Evolutionary conservation across 2,329 filamentous ascomycete genomes (phyloP).

Genomic region (Colletotrichum sp.): DNA sequence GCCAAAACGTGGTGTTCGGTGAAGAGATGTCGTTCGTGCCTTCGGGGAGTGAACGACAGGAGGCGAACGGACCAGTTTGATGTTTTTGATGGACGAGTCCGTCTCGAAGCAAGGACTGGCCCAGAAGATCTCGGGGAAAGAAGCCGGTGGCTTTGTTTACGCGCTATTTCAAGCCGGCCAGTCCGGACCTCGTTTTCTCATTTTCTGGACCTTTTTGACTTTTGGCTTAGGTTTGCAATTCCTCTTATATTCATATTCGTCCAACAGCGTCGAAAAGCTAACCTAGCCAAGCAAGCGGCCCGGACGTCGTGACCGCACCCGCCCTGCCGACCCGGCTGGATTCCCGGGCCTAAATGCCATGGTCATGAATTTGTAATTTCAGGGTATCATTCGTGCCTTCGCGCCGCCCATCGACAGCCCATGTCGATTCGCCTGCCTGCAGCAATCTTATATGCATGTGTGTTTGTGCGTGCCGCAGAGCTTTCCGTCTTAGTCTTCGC

Average conservation of each 20-base stretch:
- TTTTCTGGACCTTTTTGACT: background rate
- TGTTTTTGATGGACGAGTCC: background rate
- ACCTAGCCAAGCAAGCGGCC: background rate
- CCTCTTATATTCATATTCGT: background rate
- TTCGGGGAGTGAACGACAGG: background rate
- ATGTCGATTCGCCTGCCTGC: background rate
- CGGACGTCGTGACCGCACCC: background rate
- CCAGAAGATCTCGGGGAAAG: background rate
- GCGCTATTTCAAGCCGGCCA: background rate
- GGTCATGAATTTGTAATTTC: background rate
- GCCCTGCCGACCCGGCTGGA: background rate
- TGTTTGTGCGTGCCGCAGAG: background rate
- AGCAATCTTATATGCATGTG: background rate
- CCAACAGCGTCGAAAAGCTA: background rate
- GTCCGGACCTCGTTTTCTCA: background rate
- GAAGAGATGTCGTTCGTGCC: background rate
- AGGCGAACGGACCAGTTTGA: background rate
- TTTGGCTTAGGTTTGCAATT: background rate
- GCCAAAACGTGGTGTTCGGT: background rate
- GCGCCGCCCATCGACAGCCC: background rate
- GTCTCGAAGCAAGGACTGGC: background rate
- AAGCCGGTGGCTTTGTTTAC: background rate
- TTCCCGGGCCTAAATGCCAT: background rate
- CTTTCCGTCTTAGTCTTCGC: background rate
- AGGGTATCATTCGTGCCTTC: conserved; percentile 17